phyloP scores from a whole-genome alignment of 176 grass and related monocot species.

The Musa itinerans region DNA sequence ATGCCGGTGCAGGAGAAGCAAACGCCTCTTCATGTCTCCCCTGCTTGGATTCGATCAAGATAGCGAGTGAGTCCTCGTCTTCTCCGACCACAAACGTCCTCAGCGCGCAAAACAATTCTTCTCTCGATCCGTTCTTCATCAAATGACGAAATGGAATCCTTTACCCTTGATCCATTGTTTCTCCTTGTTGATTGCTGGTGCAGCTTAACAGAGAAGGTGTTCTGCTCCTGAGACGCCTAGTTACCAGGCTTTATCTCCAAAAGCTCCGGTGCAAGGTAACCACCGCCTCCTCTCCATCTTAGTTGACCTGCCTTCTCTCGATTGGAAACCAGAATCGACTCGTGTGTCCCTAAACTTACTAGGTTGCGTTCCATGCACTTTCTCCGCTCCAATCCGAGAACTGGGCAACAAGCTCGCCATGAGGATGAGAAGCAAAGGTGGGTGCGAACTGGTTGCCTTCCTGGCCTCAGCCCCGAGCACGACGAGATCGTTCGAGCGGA shows the following conservation, averaged over 20 bases:
- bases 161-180: neutral
- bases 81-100: no score
- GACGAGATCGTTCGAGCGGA: slow-evolving; percentile 30
- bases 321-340: neutral
- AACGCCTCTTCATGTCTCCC: slow-evolving; percentile 29
- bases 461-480: slow-evolving; percentile 10
- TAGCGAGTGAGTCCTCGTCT: slow-evolving; percentile 1
- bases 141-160: no score
- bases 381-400: slow-evolving; percentile 13
- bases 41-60: slow-evolving; percentile 22
- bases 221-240: slow-evolving; percentile 29
- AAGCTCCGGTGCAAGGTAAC: slow-evolving; percentile 17
- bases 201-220: slow-evolving; percentile 42
- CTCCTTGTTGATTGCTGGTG: neutral
- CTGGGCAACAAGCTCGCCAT: slow-evolving; percentile 25
- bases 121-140: no score
- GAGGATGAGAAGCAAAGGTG: slow-evolving; percentile 35
- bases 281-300: neutral
- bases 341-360: neutral
- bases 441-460: slow-evolving; percentile 37
- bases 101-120: no score
- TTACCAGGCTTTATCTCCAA: neutral
- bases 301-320: neutral
- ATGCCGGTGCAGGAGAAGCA: slow-evolving; percentile 24
- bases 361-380: slow-evolving; percentile 37